Conservation (phyloP, 2,329 filamentous ascomycete species). For the Shiraia sp. region DNA sequence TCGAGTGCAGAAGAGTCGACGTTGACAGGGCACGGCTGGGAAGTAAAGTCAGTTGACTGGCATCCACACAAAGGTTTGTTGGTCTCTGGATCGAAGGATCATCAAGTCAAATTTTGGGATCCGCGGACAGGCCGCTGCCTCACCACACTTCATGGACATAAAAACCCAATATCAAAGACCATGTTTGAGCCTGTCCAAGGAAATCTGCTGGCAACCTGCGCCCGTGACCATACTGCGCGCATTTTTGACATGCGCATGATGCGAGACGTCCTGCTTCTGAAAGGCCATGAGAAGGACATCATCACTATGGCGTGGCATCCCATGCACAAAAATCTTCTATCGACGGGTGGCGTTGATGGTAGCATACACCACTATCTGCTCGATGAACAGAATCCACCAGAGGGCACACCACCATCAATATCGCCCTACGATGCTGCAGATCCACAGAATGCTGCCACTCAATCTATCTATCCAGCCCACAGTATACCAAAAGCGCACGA, state of each 20-base stretch:
- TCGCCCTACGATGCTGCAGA: conserved; percentile 87
- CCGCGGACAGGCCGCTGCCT: conserved; percentile 88
- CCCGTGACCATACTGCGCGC: conserved; percentile 87
- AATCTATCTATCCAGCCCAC: conserved; percentile 92
- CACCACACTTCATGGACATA: conserved; percentile 93
- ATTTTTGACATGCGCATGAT: conserved; percentile 98
- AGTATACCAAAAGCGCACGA: conserved; percentile 86
- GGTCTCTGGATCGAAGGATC: conserved; percentile 96
- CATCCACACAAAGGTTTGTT: conserved; percentile 92
- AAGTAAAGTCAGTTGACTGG: conserved; percentile 96
- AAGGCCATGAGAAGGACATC: conserved; percentile 95
- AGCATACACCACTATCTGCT: conserved; percentile 93
- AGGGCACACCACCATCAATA: conserved; percentile 69
- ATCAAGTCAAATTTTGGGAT: conserved; percentile 97
- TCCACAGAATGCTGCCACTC: conserved; percentile 76
- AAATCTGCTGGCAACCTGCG: conserved; percentile 85
- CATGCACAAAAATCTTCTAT: conserved; percentile 84
- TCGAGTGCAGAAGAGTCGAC: conserved; percentile 80
- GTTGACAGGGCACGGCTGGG: conserved; percentile 94
- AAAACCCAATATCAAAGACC: conserved; percentile 94
- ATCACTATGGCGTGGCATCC: conserved; percentile 93
- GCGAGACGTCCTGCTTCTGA: conserved; percentile 91
- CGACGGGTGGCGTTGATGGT: conserved; percentile 87
- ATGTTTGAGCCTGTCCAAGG: conserved; percentile 85
- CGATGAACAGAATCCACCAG: conserved; percentile 86